These are phyloP conservation scores for Scorias spongiosa DNA, from an alignment of 2,329 filamentous ascomycete species.

Conservation along the genomic window DNA sequence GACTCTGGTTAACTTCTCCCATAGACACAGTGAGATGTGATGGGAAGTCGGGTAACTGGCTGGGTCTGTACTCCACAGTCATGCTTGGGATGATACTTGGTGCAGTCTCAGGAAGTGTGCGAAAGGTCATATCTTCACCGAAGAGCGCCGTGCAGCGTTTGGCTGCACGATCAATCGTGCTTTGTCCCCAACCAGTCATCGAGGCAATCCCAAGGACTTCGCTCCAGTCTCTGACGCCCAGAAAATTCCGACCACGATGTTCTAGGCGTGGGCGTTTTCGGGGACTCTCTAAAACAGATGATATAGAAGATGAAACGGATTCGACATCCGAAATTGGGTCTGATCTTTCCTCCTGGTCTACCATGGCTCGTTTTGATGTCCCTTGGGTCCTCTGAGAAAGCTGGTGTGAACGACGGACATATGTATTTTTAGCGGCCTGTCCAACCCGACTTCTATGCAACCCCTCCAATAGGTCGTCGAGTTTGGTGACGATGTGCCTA, in stretches of 20 bases:
- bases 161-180: conserved; percentile 52
- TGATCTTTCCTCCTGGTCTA: background rate
- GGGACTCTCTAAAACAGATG: background rate
- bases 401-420: background rate
- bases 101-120: conserved; percentile 10
- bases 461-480: conserved; percentile 55
- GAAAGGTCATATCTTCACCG: conserved; percentile 52
- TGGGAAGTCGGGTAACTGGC: conserved; percentile 16
- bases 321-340: background rate
- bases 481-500: conserved; percentile 50
- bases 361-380: background rate
- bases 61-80: conserved; percentile 22
- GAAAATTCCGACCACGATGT: background rate
- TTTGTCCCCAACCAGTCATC: conserved; percentile 51
- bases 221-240: conserved; percentile 60
- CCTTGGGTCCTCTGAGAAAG: background rate
- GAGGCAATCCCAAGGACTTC: conserved; percentile 69
- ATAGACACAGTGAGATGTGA: background rate
- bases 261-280: conserved; percentile 3
- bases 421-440: conserved; percentile 3
- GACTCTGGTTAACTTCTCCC: no score
- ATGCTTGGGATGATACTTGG: conserved; percentile 6
- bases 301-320: background rate
- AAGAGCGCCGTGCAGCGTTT: conserved; percentile 65
- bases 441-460: conserved; percentile 42